Evolutionary conservation across 768 basidiomycete genomes (phyloP).

Genomic region (Lactarius deliciosus): DNA sequence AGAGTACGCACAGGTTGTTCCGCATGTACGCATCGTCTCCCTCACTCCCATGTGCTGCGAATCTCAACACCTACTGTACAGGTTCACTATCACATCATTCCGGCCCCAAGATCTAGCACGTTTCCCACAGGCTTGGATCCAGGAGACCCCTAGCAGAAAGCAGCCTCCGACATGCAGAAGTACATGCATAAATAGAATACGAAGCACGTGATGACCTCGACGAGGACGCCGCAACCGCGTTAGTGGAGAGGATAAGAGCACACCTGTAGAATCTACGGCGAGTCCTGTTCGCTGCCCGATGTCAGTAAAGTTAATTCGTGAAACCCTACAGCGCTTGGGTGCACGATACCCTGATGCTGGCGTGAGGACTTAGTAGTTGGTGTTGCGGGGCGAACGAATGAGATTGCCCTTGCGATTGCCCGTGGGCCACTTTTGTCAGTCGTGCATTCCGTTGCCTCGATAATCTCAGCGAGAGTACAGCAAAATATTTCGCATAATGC

Average conservation of each 20-base stretch:
- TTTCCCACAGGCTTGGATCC: conserved; percentile 16
- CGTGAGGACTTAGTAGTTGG: background rate
- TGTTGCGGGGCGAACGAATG: background rate
- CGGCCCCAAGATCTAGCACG: conserved; percentile 53
- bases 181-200: conserved; percentile 64
- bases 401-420: background rate
- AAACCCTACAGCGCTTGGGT: background rate
- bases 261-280: conserved; percentile 18
- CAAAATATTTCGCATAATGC: no score
- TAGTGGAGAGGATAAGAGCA: conserved; percentile 45
- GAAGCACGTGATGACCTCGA: conserved; percentile 59
- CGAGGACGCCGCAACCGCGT: conserved; percentile 49
- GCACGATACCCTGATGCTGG: background rate
- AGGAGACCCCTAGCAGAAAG: conserved; percentile 26
- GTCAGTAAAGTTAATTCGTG: background rate
- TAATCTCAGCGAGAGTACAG: no score
- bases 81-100: conserved; percentile 80
- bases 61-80: conserved; percentile 31
- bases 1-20: conserved; percentile 77
- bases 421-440: background rate
- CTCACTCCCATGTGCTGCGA: background rate
- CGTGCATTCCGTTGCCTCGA: no score
- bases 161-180: conserved; percentile 42
- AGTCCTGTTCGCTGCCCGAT: background rate
- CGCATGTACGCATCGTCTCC: conserved; percentile 52